phyloP scores from a whole-genome alignment of 2,329 filamentous ascomycete genomes.

The Fusarium cicatricum region DNA sequence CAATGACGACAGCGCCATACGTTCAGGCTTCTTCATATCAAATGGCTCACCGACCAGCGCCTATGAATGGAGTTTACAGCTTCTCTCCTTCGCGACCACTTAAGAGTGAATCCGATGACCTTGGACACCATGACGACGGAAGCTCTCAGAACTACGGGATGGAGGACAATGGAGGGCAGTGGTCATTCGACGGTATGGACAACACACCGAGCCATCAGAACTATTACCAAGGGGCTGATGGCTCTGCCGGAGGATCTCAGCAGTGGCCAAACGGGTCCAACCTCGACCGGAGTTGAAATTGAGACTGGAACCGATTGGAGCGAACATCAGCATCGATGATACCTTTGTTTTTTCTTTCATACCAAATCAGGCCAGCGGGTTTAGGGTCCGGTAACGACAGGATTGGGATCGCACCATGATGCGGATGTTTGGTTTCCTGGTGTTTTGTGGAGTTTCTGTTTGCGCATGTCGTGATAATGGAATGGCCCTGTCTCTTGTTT shows the following conservation, averaged over 20 bases:
- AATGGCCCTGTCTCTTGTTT: background rate
- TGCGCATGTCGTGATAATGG: background rate
- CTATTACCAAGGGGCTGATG: conserved; percentile 16
- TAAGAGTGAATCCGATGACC: conserved; percentile 27
- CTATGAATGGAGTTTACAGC: conserved; percentile 14
- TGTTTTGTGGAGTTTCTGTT: background rate
- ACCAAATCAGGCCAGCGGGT: background rate
- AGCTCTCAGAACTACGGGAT: conserved; percentile 27
- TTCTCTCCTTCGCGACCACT: conserved; percentile 32
- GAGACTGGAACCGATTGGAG: background rate
- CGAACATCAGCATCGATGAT: background rate
- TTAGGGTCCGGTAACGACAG: background rate
- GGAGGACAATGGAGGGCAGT: conserved; percentile 19
- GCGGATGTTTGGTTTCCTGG: background rate
- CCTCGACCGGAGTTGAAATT: background rate
- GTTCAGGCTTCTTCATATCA: conserved; percentile 29
- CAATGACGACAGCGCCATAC: conserved; percentile 10
- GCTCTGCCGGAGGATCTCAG: conserved; percentile 5
- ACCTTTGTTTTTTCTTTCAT: background rate
- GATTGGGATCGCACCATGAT: background rate
- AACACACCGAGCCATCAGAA: conserved; percentile 12
- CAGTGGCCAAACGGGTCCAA: conserved; percentile 12
- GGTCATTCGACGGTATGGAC: conserved; percentile 29
- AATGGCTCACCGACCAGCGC: conserved; percentile 21
- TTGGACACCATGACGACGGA: conserved; percentile 16